Evolutionary conservation across 2,329 filamentous ascomycete genomes (phyloP), one percentile per base, ranked within the genome.

Genomic region (Penicillium sp.): DNA sequence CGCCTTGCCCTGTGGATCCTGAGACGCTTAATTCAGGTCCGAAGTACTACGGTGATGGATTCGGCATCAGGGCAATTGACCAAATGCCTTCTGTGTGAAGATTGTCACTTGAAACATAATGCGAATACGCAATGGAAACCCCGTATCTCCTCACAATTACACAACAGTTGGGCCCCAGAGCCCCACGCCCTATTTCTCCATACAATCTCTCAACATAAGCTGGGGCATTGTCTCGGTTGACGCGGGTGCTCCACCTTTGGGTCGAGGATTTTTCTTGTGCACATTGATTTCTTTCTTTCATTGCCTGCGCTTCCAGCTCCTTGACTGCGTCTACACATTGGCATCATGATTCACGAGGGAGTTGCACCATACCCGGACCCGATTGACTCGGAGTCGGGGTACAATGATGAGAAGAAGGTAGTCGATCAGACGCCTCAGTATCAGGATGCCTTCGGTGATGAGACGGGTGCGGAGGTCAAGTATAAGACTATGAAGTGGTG

Each of bases 401-500:
- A 52, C 37, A 49, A 53, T 12, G 54, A 58, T 12, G 54, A 58
- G 33, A 58, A 58, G 47, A 49, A 50, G 25, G 10, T 52, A 11
- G 37, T 54, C 10, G 43, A 47, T 14, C 30, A 27, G 38, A 40
- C n/a, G 13, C 50, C 50, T 1, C 46, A 49, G 14, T 58, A 54
- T 28, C 39, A 50, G 14, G 57, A 60, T 34, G 49, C 57, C 1
- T 60, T 60, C 39, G 57, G 56, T 29, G 33, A 60, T 41, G 57
- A 60, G 30, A 43, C 40, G 10, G 51, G 52, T 41, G 55, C 57
- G 2, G 56, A 58, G 46, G 56, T 60, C 19, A 58, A 58, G 12
- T 60, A 60, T 30, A 58, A 58, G 38, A 60, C 57, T 19, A 57
- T 60, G 56, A 55, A 58, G 48, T 60, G 57, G 57, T 60, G 57